Conservation (phyloP, 2,329 filamentous ascomycete species). For the Pestalotiopsis sp. region DNA sequence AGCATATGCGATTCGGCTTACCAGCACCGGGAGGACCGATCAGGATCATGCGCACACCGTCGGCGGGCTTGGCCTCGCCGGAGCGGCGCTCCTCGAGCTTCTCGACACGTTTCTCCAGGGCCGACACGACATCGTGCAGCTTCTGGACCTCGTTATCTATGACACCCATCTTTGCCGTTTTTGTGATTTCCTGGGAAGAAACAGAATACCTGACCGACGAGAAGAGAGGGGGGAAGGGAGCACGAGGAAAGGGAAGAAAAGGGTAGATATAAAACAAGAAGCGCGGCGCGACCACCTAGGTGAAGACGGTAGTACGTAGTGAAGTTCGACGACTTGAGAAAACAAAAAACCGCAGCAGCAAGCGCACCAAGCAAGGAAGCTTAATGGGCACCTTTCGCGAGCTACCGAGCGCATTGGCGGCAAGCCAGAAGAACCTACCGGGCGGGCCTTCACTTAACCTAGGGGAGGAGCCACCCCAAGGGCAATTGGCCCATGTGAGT, state of each 20-base stretch:
- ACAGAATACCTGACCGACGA: constrained; percentile 24
- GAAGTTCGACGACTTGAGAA: background rate
- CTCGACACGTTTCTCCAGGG: constrained; percentile 83
- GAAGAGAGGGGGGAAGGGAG: constrained; percentile 19
- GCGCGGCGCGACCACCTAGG: constrained; percentile 14
- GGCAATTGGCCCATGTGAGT: background rate
- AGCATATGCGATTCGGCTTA: constrained; percentile 45
- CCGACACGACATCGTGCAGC: constrained; percentile 80
- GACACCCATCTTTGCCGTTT: constrained; percentile 72
- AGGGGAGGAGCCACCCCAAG: background rate
- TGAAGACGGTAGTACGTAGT: constrained; percentile 10
- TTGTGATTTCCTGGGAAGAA: background rate
- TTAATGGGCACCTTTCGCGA: background rate
- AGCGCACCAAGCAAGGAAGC: background rate
- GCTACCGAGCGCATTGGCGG: background rate
- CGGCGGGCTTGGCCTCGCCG: constrained; percentile 53
- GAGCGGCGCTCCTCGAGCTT: constrained; percentile 76
- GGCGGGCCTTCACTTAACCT: background rate
- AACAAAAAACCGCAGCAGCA: background rate
- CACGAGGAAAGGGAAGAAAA: constrained; percentile 19
- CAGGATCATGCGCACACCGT: constrained; percentile 90
- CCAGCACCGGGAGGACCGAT: constrained; percentile 97
- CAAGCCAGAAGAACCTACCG: background rate
- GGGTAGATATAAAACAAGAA: constrained; percentile 7
- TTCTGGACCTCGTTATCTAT: constrained; percentile 82